Evolutionary conservation across 2,329 filamentous ascomycete species (phyloP), one percentile per base, ranked within the genome.

Genomic region (Hysterium pulicare): DNA sequence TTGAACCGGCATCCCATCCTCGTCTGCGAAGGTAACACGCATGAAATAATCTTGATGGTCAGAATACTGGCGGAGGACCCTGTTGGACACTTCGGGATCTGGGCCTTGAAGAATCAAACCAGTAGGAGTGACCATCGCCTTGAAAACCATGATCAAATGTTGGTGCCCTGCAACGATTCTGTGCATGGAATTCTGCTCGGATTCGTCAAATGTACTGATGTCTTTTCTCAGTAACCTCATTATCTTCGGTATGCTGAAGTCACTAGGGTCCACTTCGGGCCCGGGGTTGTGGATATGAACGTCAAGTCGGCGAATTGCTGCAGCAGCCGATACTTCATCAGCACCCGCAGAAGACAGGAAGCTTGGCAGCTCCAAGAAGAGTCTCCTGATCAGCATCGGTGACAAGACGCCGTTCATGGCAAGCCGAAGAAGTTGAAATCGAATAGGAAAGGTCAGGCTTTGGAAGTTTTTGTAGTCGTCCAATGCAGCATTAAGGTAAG

Each of bases 1-100:
- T 15, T 69, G 72, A 0, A 93, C 58, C 15, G 78, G 75, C 19
- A 81, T 72, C 0, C 84, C 84, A 54, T 86, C 78, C 58, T 94
- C 87, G 35, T 93, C 87, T 22, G 75, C 75, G 53, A 93, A 90
- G 5, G 81, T 76, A 0, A 90, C 84, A 0, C 87, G 77, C 42
- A 65, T 50, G 49, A 65, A 65, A 38, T 51, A 53, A 9, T 62
- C 55, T 1, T 49, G 46, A 21, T 61, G 33, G 9, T 49, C 31
- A 6, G 44, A 34, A 30, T 58, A 64, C 26, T 50, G 57, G 17
- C 60, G 53, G 9, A 65, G 49, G 4, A 65, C 48, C 26, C 61
- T 56, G 32, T 65, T 65, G 15, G 80, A 83, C 5, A 77, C 78
- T 57, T 88, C 86, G 1, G 77, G 68, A 16, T 70, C 68, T 3